Evolutionary conservation across 768 basidiomycete genomes (phyloP).

Genomic region (Psilocybe cyanescens): DNA sequence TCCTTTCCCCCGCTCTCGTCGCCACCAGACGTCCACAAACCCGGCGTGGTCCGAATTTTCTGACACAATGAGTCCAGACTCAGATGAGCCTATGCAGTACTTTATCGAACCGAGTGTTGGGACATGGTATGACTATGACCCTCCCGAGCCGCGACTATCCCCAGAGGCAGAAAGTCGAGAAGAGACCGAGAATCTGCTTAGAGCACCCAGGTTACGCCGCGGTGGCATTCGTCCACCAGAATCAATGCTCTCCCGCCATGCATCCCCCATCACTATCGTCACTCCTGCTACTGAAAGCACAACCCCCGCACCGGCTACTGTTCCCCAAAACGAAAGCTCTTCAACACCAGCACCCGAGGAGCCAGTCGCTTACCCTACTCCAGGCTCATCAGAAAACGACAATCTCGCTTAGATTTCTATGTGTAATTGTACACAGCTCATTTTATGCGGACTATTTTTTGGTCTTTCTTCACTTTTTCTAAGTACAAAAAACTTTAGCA

Average conservation of each 20-base stretch:
- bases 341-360: slow-evolving; percentile 24
- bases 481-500: not conserved
- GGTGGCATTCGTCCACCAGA: slow-evolving; percentile 73
- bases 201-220: slow-evolving; percentile 60
- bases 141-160: slow-evolving; percentile 10
- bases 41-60: slow-evolving; percentile 28
- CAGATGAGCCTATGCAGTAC: slow-evolving; percentile 17
- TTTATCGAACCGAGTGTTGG: slow-evolving; percentile 4
- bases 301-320: slow-evolving; percentile 12
- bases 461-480: not conserved
- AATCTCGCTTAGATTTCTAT: slow-evolving; percentile 32
- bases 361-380: slow-evolving; percentile 49
- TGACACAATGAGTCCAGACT: slow-evolving; percentile 19
- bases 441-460: slow-evolving; percentile 15
- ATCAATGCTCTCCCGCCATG: slow-evolving; percentile 52
- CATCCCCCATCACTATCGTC: slow-evolving; percentile 35
- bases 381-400: slow-evolving; percentile 48
- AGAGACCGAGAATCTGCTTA: slow-evolving; percentile 19
- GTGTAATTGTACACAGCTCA: slow-evolving; percentile 3
- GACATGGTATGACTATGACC: slow-evolving; percentile 11
- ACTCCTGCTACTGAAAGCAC: slow-evolving; percentile 14
- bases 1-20: slow-evolving; percentile 51
- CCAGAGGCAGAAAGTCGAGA: slow-evolving; percentile 23
- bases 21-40: slow-evolving; percentile 35
- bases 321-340: slow-evolving; percentile 4